A percentile compares a stretch with the other conserved stretches of the same genome.
Evolutionary conservation across 2,329 filamentous ascomycete genomes (phyloP).

Genomic region (Cryphonectria parasitica): DNA sequence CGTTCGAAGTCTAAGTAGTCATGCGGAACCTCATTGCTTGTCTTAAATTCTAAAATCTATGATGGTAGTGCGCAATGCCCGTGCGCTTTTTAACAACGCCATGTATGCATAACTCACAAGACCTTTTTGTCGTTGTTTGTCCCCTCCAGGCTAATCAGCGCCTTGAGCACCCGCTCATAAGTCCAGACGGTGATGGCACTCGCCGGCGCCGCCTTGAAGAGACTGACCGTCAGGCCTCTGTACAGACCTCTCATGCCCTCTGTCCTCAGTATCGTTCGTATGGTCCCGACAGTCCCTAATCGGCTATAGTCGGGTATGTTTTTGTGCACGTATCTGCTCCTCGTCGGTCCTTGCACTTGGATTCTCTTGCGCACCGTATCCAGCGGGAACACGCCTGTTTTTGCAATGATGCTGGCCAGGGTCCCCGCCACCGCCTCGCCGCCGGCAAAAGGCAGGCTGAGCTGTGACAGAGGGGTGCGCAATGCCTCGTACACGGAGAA

Average conservation of each 20-base stretch:
- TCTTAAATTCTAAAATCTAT: not conserved
- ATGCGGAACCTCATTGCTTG: too few species aligned
- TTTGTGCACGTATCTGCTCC: constrained; percentile 75
- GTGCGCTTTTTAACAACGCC: constrained; percentile 1
- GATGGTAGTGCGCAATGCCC: not conserved
- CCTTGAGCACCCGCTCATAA: constrained; percentile 75
- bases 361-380: constrained; percentile 91
- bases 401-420: constrained; percentile 77
- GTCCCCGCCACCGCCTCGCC: constrained; percentile 85
- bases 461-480: constrained; percentile 58
- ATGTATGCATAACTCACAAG: constrained; percentile 7
- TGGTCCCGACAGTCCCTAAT: constrained; percentile 64
- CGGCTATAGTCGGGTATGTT: constrained; percentile 84
- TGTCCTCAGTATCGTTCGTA: constrained; percentile 67
- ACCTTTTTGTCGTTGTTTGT: constrained; percentile 24
- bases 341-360: constrained; percentile 91
- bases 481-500: constrained; percentile 87
- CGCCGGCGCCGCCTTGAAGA: constrained; percentile 92
- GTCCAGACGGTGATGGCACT: constrained; percentile 95
- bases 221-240: constrained; percentile 81
- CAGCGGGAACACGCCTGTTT: constrained; percentile 89
- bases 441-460: constrained; percentile 70
- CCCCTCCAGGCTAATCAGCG: constrained; percentile 52
- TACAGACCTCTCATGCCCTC: constrained; percentile 86
- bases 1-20: too few species aligned